Conservation (phyloP, 2,329 filamentous ascomycete genomes). For the Chaetothyriales sp. region DNA sequence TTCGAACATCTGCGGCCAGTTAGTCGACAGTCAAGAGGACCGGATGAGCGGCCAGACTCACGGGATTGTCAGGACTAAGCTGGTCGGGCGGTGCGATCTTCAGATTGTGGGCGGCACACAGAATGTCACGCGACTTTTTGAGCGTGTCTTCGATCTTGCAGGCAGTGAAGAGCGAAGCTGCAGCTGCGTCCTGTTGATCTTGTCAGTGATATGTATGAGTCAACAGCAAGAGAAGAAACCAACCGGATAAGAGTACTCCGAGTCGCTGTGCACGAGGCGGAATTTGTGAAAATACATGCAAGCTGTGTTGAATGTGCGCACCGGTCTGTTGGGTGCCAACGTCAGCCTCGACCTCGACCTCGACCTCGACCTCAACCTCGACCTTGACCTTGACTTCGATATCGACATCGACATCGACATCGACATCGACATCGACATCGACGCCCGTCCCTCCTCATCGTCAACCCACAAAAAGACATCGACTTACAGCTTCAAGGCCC, state of each 20-base stretch:
- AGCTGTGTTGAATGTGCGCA: constrained; percentile 83
- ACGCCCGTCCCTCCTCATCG: no score
- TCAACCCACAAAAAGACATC: no score
- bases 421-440: no score
- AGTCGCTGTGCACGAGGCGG: constrained; percentile 67
- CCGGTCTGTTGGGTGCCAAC: constrained; percentile 42
- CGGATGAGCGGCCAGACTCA: constrained; percentile 27
- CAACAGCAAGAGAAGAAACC: constrained; percentile 11
- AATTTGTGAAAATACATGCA: constrained; percentile 91
- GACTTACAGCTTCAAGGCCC: constrained; percentile 60
- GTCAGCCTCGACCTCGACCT: constrained; percentile 1
- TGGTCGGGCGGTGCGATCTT: constrained; percentile 52
- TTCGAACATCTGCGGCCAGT: constrained; percentile 55
- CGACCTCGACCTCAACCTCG: no score
- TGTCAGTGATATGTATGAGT: no score
- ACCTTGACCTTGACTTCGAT: no score
- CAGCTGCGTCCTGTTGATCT: constrained; percentile 54
- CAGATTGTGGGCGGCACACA: constrained; percentile 78
- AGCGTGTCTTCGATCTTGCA: constrained; percentile 97
- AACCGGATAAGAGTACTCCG: constrained; percentile 60
- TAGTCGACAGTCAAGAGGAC: not conserved
- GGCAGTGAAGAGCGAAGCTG: constrained; percentile 76
- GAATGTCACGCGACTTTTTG: constrained; percentile 87
- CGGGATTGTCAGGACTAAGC: constrained; percentile 66
- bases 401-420: constrained; percentile 1